phyloP scores from a whole-genome alignment of 176 grass and related monocot genomes.

The Avena atlantica region DNA sequence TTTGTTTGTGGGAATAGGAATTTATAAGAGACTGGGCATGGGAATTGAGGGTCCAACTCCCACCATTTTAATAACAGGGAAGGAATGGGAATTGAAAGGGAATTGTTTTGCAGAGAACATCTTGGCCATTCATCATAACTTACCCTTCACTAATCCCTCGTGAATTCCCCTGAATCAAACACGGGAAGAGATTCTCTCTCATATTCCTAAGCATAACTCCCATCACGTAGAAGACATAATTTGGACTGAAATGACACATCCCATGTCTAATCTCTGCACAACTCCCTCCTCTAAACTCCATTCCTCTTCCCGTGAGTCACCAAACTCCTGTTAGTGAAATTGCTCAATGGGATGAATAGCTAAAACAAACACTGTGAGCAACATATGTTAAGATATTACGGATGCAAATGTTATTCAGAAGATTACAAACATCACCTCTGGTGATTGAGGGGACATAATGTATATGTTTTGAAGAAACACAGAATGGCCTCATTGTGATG shows the following conservation, averaged over 20 bases:
- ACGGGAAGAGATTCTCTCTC: neutral
- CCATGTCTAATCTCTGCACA: neutral
- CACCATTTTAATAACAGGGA: neutral
- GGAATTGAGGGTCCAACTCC: neutral
- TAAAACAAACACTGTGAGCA: neutral
- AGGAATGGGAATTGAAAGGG: neutral
- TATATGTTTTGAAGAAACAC: neutral
- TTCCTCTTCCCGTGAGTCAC: too few relatives aligned
- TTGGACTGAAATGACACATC: neutral
- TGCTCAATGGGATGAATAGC: conserved; percentile 4
- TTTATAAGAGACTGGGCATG: neutral
- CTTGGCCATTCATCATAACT: neutral
- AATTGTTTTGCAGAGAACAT: neutral
- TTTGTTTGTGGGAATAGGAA: neutral
- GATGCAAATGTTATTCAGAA: neutral
- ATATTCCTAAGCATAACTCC: neutral
- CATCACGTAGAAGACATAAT: neutral
- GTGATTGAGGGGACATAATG: neutral
- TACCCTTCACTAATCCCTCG: neutral
- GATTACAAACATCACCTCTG: neutral
- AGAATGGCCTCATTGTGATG: neutral
- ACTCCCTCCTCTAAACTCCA: neutral
- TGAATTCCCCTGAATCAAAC: neutral
- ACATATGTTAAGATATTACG: conserved; percentile 22
- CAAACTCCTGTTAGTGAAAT: neutral